Base-by-base conservation (phyloP, 768 basidiomycete species). In the Lactarius quietus region DNA sequence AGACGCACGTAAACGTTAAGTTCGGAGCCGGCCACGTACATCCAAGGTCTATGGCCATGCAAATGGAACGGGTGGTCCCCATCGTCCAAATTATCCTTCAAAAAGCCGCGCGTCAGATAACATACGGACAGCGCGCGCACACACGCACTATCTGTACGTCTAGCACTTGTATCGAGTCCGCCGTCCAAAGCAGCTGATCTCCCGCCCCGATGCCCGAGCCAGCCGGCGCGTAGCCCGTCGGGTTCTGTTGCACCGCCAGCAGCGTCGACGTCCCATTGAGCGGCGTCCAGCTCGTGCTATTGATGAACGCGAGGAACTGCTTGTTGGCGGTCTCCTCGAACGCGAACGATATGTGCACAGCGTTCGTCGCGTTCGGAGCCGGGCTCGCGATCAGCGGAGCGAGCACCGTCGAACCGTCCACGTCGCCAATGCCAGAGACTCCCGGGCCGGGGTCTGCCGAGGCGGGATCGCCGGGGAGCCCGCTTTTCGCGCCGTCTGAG, bases 61-160 rank as follows among this genome's bases (percentile, higher is more conserved):
- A 69, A 29, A 20, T 67, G 68, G 52, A 67, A 69, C 1, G 68
- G 65, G 12, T 63, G 68, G 33, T 68, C 68, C 31, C 68, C 65
- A 18, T 69, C 66, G 15, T 69, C 65, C 28, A 69, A 48, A 52
- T 64, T 69, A 23, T 67, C 51, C 65, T 67, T 39, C 4, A 18
- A 48, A 6, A 31, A 1, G 18, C 53, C 18, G 45, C 18, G 38
- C 14, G 20, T 18, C 6, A 20, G 28, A n/a, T 14, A 15, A 55
- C 36, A n/a, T 20, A 53, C 5, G 31, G 18, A 6, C 17, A 23
- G n/a, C 28, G n/a, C 23, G 59, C 36, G 33, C 8, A 8, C 52
- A 38, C 20, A 43, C 64, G 43, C 29, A 63, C 61, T 12, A 69
- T 43, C 3, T 39, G 55, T 6, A 69, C n/a, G 23, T 69, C 68